phyloP scores from a whole-genome alignment of 169 alveolate species.

The Plasmodium gaboni region DNA sequence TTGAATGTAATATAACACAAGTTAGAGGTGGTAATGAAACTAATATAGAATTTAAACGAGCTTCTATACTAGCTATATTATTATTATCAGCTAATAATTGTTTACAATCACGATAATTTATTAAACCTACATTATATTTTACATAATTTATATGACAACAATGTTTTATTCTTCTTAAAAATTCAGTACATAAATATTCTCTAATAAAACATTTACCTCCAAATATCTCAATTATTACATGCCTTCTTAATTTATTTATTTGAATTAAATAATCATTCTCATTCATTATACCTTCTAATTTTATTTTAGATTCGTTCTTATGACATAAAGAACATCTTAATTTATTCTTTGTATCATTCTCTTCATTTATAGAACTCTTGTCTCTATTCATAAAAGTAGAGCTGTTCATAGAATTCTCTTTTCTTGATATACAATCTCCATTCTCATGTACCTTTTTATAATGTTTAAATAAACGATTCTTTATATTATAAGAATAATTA shows the following conservation, averaged over 20 bases:
- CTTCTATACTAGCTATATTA: slow-evolving; percentile 87
- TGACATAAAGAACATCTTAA: slow-evolving; percentile 38
- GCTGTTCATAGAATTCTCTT: slow-evolving; percentile 17
- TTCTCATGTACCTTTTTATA: slow-evolving; percentile 22
- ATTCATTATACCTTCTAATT: slow-evolving; percentile 60
- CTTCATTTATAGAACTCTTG: slow-evolving; percentile 18
- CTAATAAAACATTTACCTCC: slow-evolving; percentile 72
- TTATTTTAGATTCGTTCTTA: slow-evolving; percentile 44
- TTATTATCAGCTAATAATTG: slow-evolving; percentile 87
- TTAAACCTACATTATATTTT: slow-evolving; percentile 80
- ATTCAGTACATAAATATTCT: slow-evolving; percentile 72
- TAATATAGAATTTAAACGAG: slow-evolving; percentile 86
- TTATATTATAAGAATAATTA: slow-evolving; percentile 6
- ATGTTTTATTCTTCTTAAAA: slow-evolving; percentile 66
- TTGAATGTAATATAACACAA: slow-evolving; percentile 79
- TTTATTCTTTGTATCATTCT: slow-evolving; percentile 40
- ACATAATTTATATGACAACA: slow-evolving; percentile 71
- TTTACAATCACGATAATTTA: slow-evolving; percentile 90
- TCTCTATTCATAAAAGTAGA: slow-evolving; percentile 31
- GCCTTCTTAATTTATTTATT: slow-evolving; percentile 67
- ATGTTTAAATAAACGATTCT: slow-evolving; percentile 23
- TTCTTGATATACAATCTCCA: slow-evolving; percentile 10
- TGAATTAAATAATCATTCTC: slow-evolving; percentile 70
- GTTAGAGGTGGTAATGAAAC: slow-evolving; percentile 86
- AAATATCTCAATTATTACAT: slow-evolving; percentile 66